Conservation (phyloP, 73 alveolate species). For the Paramecium tetraurelia region DNA sequence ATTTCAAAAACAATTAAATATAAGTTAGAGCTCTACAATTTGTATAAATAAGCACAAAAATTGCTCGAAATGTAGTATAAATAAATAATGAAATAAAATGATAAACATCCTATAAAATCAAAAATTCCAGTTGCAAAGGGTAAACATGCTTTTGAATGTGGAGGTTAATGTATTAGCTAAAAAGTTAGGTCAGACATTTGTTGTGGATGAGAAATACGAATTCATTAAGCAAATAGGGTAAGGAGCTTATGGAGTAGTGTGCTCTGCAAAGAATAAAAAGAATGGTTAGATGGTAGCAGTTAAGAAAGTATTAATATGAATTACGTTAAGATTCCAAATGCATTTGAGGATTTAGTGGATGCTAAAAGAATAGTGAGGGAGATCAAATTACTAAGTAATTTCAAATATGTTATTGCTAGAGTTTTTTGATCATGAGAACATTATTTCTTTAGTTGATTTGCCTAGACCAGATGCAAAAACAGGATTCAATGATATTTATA, state of each 20-base stretch:
- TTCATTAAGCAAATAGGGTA: constrained; percentile 81
- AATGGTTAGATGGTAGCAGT: constrained; percentile 88
- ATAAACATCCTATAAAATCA: background rate
- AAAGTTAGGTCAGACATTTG: constrained; percentile 61
- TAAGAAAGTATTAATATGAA: constrained; percentile 73
- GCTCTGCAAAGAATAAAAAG: constrained; percentile 82
- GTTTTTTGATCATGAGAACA: constrained; percentile 88
- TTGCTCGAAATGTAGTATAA: background rate
- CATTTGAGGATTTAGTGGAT: constrained; percentile 82
- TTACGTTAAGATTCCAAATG: constrained; percentile 68
- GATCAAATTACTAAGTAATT: constrained; percentile 82
- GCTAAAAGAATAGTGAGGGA: constrained; percentile 88
- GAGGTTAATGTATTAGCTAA: constrained; percentile 26
- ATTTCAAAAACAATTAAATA: background rate
- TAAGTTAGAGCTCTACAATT: background rate
- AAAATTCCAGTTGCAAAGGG: constrained; percentile 39
- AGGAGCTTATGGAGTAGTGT: constrained; percentile 94
- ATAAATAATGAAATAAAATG: background rate
- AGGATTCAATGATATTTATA: constrained; percentile 88
- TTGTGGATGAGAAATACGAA: constrained; percentile 78
- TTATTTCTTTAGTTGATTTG: constrained; percentile 74
- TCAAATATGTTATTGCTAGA: constrained; percentile 50
- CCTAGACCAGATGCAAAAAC: constrained; percentile 85
- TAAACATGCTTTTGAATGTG: constrained; percentile 63
- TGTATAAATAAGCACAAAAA: background rate